Conservation (phyloP, 2,329 filamentous ascomycete genomes). For the Trichoderma hamatum region DNA sequence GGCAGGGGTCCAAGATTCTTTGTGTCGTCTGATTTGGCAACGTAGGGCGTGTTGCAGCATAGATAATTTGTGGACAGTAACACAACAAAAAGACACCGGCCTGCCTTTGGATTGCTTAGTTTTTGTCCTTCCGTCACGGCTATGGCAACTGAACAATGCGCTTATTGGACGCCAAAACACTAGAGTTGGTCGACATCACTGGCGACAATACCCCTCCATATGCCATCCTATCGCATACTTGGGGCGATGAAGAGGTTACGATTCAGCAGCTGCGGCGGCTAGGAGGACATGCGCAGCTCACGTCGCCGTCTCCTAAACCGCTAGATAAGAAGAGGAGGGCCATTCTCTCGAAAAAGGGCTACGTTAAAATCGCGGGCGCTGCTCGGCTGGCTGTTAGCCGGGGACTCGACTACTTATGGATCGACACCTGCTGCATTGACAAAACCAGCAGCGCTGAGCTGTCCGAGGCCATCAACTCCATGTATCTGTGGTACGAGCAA, state of each 20-base stretch:
- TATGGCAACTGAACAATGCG: constrained; percentile 21
- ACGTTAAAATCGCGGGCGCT: constrained; percentile 31
- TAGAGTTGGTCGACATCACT: constrained; percentile 21
- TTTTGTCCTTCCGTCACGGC: neutral
- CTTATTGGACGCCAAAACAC: constrained; percentile 20
- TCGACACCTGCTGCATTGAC: constrained; percentile 35
- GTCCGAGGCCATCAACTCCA: constrained; percentile 22
- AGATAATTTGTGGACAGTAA: neutral
- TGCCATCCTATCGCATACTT: constrained; percentile 39
- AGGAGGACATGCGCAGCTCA: constrained; percentile 13
- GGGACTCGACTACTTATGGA: constrained; percentile 35
- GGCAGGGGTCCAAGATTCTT: neutral
- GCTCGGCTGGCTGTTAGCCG: constrained; percentile 16
- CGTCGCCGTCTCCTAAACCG: neutral
- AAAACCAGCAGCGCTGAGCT: constrained; percentile 5
- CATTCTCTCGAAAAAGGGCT: constrained; percentile 28
- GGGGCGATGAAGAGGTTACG: constrained; percentile 35
- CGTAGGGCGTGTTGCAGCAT: neutral
- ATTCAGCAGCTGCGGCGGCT: constrained; percentile 33
- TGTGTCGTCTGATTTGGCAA: neutral
- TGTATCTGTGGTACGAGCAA: constrained; percentile 34
- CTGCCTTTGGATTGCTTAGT: neutral
- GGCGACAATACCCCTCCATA: constrained; percentile 31
- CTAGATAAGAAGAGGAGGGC: constrained; percentile 16
- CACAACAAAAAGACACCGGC: neutral